Conservation (phyloP, 1,139 yeast genomes). For the Candida anutae region DNA sequence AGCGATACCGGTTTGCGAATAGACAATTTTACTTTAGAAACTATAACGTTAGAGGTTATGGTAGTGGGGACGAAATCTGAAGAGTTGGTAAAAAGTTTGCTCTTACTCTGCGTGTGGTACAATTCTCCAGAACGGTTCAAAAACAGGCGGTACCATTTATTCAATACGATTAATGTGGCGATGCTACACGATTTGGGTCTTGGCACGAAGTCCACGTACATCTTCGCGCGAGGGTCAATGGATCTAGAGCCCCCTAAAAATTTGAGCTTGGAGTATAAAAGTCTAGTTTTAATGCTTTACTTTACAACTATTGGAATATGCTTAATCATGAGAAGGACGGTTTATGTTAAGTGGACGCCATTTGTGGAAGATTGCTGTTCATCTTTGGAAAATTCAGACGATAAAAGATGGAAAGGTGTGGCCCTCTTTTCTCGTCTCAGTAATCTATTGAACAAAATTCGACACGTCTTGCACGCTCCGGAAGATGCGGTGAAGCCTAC, state of each 20-base stretch:
- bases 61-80: constrained; percentile 66
- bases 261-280: constrained; percentile 25
- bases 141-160: constrained; percentile 67
- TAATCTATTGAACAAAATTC: constrained; percentile 56
- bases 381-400: constrained; percentile 31
- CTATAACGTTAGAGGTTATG: constrained; percentile 56
- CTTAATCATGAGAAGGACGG: constrained; percentile 44
- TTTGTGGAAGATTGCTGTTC: constrained; percentile 58
- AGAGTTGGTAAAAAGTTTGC: constrained; percentile 56
- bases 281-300: constrained; percentile 42
- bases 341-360: constrained; percentile 50
- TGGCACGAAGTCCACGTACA: constrained; percentile 40
- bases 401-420: constrained; percentile 27
- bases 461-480: constrained; percentile 38
- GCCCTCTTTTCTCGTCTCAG: constrained; percentile 57
- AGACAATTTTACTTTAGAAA: constrained; percentile 52
- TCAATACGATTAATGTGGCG: constrained; percentile 59
- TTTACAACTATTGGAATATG: constrained; percentile 45
- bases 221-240: constrained; percentile 23
- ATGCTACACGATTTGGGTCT: constrained; percentile 73
- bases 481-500: constrained; percentile 22
- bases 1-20: constrained; percentile 28
- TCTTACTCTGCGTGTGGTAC: constrained; percentile 69
- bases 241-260: constrained; percentile 2
- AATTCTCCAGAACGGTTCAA: constrained; percentile 77